A percentile compares a stretch with the other conserved stretches of the same genome.
phyloP scores from a whole-genome alignment of 1,284 basidiomycete genomes.

The Anthracocystis walkeri region DNA sequence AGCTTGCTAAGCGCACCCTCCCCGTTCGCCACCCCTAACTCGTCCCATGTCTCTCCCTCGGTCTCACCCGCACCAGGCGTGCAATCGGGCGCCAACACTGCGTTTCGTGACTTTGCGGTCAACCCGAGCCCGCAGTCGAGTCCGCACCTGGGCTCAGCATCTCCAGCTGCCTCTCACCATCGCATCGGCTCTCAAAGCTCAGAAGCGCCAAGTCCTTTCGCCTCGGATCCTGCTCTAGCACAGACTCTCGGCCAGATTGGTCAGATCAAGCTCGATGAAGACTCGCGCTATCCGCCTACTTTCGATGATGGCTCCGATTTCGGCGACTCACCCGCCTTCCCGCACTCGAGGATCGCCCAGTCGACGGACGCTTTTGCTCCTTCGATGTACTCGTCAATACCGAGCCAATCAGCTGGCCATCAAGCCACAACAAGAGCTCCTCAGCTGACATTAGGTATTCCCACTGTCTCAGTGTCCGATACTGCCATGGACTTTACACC shows the following conservation, averaged over 20 bases:
- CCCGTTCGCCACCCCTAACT: constrained; percentile 12
- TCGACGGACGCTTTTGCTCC: constrained; percentile 4
- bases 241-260: constrained; percentile 45
- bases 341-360: constrained; percentile 5
- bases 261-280: constrained; percentile 44
- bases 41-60: constrained; percentile 12
- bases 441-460: constrained; percentile 44
- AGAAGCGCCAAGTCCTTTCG: constrained; percentile 25
- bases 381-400: constrained; percentile 9
- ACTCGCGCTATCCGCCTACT: constrained; percentile 28
- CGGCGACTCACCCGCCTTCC: constrained; percentile 22
- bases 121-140: constrained; percentile 43
- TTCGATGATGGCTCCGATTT: constrained; percentile 37
- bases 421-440: constrained; percentile 14
- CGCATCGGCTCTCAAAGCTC: constrained; percentile 41
- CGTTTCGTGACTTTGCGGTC: constrained; percentile 35
- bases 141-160: constrained; percentile 21
- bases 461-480: constrained; percentile 40
- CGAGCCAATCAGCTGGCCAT: constrained; percentile 6
- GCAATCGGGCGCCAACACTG: constrained; percentile 15
- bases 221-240: constrained; percentile 25
- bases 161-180: constrained; percentile 30
- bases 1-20: constrained; percentile 30
- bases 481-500: constrained; percentile 41
- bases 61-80: constrained; percentile 15